Evolutionary conservation across 352 stramenopile genomes (phyloP), one percentile per base, ranked within the genome.

Genomic region (Phytophthora gonapodyides): DNA sequence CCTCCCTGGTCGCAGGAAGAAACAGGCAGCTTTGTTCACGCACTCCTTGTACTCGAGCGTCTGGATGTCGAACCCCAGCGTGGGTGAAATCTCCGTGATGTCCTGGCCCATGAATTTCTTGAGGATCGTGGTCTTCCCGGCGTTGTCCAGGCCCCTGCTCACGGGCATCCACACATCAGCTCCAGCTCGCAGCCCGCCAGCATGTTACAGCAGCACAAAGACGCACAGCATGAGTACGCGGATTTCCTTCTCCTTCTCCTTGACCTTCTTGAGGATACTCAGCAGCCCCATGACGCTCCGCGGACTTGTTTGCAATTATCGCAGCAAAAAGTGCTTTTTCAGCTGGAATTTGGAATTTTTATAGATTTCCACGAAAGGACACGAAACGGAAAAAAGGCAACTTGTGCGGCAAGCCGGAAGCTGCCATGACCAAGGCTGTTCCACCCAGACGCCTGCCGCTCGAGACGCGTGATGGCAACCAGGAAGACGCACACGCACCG

Each of bases 171-270:
- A n/a, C 8, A 34, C 59, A 17, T 59, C 40, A 62, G 17, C 15
- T 35, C 35, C 44, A 65, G 36, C 27, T 33, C 17, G 42, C 9
- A 17, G 15, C 35, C 13, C 13, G 8, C 7, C 34, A 21, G 17
- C 27, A 47, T n/a, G 27, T 34, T 9, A 51, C 11, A 24, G 31
- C 1, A 13, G 45, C 1, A 41, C 1, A 38, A 13, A 13, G 12
- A 76, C 82, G 47, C 57, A 98, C 75, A 99, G 80, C 71, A 99
- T 98, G 17, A 99, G 82, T 19, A 99, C 85, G 35, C 97, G 89
- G 61, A 99, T 88, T 82, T 99, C 97, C 71, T 98, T 98, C 73
- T 99, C 98, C 75, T 99, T 99, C 74, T 98, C 89, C 82, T 99
- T 99, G 57, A 99, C 91, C 83, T 99, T 98, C 77, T 97, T 96